Conservation (phyloP, 1,284 basidiomycete species). For the Schizophyllum amplum region DNA sequence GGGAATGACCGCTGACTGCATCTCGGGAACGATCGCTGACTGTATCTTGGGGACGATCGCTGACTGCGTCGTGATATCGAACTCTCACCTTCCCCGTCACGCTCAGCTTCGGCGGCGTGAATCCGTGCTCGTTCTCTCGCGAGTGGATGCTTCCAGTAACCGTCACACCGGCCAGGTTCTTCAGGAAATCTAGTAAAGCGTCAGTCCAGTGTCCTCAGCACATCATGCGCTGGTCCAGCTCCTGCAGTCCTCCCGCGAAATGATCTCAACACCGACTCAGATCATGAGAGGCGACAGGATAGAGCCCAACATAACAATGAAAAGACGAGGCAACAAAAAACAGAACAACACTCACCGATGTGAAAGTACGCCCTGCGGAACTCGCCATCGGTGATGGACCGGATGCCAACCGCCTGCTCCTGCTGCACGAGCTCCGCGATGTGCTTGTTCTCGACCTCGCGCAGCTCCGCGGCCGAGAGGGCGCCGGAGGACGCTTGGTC, state of each 20-base stretch:
- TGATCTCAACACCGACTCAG: too few species aligned
- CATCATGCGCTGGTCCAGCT: too few species aligned
- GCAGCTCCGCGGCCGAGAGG: constrained; percentile 7
- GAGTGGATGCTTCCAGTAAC: not conserved
- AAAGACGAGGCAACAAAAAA: too few species aligned
- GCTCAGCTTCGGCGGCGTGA: not conserved
- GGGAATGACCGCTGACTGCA: too few species aligned
- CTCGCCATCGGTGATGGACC: constrained; percentile 14
- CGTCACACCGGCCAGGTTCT: not conserved
- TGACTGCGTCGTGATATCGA: not conserved
- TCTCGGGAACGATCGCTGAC: too few species aligned
- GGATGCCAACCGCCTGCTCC: constrained; percentile 11
- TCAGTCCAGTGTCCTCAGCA: too few species aligned
- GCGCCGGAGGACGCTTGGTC: constrained; percentile 4
- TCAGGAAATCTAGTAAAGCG: not conserved
- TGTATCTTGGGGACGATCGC: too few species aligned
- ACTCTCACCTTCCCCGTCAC: not conserved
- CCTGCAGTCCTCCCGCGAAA: too few species aligned
- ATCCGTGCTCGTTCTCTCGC: not conserved
- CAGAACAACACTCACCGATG: constrained; percentile 12
- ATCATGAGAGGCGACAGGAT: too few species aligned
- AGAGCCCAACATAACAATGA: too few species aligned
- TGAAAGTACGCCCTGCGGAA: constrained; percentile 15
- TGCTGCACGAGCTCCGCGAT: constrained; percentile 9
- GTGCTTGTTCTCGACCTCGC: constrained; percentile 11